A percentile compares a stretch with the other conserved stretches of the same genome.
Conservation (phyloP, 257 asterid species). For the Fraxinus excelsior region DNA sequence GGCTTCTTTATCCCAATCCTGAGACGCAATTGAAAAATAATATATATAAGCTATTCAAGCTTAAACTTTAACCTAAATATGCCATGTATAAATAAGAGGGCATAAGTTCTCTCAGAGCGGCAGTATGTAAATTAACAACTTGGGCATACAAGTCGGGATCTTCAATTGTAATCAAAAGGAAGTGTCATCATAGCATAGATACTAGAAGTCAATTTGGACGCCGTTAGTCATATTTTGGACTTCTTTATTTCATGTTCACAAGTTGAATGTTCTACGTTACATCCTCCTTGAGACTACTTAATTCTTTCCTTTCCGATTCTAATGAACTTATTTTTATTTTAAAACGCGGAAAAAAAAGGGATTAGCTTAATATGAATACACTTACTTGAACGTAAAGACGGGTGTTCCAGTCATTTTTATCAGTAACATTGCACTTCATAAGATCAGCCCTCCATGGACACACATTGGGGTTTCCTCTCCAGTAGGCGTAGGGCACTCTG, state of each 20-base stretch:
- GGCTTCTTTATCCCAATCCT: slow-evolving; percentile 67
- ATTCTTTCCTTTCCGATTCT: background rate
- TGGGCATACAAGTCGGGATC: too few species aligned
- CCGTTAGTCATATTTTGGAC: background rate
- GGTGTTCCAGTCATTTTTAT: slow-evolving; percentile 66
- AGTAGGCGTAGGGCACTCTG: slow-evolving; percentile 83
- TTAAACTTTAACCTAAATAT: background rate
- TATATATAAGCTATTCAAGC: background rate
- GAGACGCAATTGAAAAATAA: slow-evolving; percentile 11
- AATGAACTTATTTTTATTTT: background rate
- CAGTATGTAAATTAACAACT: too few species aligned
- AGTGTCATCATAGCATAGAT: background rate
- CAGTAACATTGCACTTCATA: slow-evolving; percentile 69
- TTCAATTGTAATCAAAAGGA: background rate
- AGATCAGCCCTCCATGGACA: slow-evolving; percentile 74
- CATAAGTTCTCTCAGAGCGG: too few species aligned
- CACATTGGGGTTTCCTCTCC: slow-evolving; percentile 85
- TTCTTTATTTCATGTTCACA: background rate
- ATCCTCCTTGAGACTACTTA: background rate
- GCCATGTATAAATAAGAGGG: background rate
- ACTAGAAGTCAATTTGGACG: background rate
- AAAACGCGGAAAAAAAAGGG: background rate
- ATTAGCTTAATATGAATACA: background rate
- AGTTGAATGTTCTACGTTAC: background rate
- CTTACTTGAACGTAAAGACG: slow-evolving; percentile 69